Conservation (phyloP, 768 basidiomycete species). For the Sporobolomyces roseus region DNA sequence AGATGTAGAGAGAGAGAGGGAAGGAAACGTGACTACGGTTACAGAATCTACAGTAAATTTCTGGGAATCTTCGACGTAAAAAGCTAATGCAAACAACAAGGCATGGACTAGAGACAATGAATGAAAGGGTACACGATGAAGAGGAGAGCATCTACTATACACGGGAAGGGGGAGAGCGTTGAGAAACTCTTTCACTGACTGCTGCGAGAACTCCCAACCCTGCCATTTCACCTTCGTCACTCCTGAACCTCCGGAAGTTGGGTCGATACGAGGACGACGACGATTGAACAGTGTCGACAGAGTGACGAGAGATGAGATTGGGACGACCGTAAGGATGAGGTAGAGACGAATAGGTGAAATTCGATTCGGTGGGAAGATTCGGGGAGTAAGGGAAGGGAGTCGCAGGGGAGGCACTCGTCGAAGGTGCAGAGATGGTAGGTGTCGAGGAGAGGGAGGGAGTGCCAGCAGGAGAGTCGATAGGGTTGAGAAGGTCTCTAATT, state of each 20-base stretch:
- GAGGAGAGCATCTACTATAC: too few species aligned
- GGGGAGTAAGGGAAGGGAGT: not conserved
- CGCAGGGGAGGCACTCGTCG: not conserved
- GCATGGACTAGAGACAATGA: not conserved
- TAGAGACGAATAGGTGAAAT: not conserved
- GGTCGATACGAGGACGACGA: not conserved
- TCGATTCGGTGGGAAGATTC: not conserved
- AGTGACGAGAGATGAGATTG: not conserved
- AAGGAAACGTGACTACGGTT: not conserved
- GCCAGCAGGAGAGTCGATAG: not conserved
- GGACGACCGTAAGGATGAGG: constrained; percentile 9
- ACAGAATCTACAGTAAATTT: too few species aligned
- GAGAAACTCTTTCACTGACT: too few species aligned
- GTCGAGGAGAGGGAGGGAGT: constrained; percentile 1
- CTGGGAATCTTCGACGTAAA: not conserved
- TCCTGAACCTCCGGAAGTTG: not conserved
- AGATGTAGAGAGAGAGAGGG: not conserved
- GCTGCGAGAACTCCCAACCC: not conserved
- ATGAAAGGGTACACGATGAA: not conserved
- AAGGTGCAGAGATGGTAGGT: not conserved
- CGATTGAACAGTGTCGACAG: too few species aligned
- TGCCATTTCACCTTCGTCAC: not conserved
- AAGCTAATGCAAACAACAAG: not conserved
- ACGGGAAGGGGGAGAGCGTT: too few species aligned
- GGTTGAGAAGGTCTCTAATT: constrained; percentile 23